Conservation (phyloP, 352 stramenopile genomes). For the Pythium brachiatum region DNA sequence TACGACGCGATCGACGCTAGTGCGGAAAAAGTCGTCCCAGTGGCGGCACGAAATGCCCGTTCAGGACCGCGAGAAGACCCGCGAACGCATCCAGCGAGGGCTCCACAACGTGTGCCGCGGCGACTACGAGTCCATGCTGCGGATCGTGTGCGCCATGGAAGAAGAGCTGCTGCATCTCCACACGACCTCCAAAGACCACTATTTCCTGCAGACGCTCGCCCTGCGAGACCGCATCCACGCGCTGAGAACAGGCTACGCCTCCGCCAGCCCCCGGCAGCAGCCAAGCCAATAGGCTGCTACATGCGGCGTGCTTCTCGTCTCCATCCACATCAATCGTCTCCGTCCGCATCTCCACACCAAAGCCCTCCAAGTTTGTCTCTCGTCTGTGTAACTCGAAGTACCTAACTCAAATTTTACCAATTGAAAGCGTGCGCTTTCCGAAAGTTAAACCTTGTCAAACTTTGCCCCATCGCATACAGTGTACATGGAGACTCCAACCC, state of each 20-base stretch:
- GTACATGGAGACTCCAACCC: too few species aligned
- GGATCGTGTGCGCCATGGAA: conserved; percentile 65
- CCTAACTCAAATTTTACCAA: neutral
- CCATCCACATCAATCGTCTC: neutral
- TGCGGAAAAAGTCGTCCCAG: conserved; percentile 35
- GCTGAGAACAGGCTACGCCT: conserved; percentile 30
- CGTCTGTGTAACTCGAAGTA: neutral
- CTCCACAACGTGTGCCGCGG: conserved; percentile 49
- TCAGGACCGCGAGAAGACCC: conserved; percentile 55
- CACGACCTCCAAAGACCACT: conserved; percentile 63
- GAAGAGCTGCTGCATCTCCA: conserved; percentile 80
- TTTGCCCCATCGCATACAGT: too few species aligned
- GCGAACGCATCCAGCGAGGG: conserved; percentile 62
- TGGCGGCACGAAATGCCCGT: conserved; percentile 63
- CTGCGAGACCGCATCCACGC: conserved; percentile 51
- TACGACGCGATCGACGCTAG: conserved; percentile 38
- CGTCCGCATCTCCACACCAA: neutral
- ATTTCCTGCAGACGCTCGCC: conserved; percentile 53
- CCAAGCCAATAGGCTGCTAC: neutral
- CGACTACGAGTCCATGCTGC: conserved; percentile 65
- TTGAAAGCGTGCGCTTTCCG: too few species aligned
- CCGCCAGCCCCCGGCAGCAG: neutral
- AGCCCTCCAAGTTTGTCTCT: neutral
- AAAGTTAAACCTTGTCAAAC: too few species aligned
- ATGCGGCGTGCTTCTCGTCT: neutral